These are phyloP conservation scores for Rubia peregrina DNA, from an alignment of 305 asterid species.

Conservation along the genomic window DNA sequence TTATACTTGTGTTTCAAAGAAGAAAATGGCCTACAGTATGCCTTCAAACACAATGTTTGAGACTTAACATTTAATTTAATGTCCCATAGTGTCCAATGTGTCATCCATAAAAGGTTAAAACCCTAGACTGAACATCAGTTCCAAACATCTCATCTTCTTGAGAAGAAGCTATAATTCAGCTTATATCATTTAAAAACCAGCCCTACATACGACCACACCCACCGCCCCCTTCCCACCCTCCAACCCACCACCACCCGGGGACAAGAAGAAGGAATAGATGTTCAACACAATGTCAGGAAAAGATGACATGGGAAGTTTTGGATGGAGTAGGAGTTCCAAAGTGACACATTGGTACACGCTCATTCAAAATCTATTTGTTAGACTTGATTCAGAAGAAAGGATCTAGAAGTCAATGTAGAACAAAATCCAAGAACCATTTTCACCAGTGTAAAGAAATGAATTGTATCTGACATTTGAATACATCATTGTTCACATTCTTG, in stretches of 20 bases:
- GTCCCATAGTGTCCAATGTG: background rate
- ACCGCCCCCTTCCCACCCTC: no score
- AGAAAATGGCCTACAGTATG: background rate
- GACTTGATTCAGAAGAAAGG: background rate
- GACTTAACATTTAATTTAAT: background rate
- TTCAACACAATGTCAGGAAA: background rate
- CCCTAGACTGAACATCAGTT: background rate
- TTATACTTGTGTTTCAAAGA: background rate
- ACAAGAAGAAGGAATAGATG: background rate
- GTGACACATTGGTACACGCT: background rate
- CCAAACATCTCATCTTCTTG: background rate
- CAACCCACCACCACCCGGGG: background rate
- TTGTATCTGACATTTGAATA: background rate
- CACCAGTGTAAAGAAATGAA: background rate
- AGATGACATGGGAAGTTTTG: background rate
- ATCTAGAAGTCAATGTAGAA: background rate
- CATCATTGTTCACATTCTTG: background rate
- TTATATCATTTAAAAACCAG: background rate
- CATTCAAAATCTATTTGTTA: background rate
- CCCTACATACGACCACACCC: background rate
- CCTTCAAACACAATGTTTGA: conserved; percentile 5
- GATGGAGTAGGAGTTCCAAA: background rate
- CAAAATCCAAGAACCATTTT: background rate
- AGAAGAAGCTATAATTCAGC: background rate
- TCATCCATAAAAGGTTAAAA: background rate